phyloP scores from a whole-genome alignment of 495 filamentous ascomycete species.

The Jackrogersella minutella region DNA sequence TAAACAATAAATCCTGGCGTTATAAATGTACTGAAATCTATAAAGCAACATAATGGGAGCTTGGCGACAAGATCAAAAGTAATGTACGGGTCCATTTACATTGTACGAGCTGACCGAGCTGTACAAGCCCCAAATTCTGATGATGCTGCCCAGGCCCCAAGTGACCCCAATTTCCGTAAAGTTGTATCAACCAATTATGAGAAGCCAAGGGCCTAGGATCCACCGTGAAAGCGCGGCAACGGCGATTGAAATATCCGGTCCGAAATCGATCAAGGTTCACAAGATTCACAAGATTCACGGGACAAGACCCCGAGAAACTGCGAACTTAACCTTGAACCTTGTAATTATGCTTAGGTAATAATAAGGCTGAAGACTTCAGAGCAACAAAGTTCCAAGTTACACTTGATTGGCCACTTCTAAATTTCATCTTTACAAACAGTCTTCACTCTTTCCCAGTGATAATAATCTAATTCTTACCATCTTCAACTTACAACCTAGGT shows the following conservation, averaged over 20 bases:
- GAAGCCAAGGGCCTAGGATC: not conserved
- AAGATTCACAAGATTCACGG: not conserved
- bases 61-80: no score
- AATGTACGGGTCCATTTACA: conserved; percentile 1
- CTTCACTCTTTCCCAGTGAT: not conserved
- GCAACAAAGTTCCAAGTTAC: not conserved
- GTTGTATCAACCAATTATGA: conserved; percentile 3
- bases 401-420: conserved; percentile 15
- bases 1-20: no score
- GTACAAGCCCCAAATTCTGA: conserved; percentile 12
- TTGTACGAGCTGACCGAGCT: conserved; percentile 32
- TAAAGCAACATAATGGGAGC: no score
- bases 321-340: not conserved
- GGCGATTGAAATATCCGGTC: conserved; percentile 25
- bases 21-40: no score
- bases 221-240: not conserved
- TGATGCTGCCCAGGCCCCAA: not conserved
- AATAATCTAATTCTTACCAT: not conserved
- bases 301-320: no score
- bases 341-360: not conserved
- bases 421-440: not conserved
- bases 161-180: conserved; percentile 18
- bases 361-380: not conserved
- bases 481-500: not conserved
- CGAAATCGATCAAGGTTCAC: not conserved